A percentile compares a stretch with the other conserved stretches of the same genome.
Conservation (phyloP, 2,329 filamentous ascomycete species). For the Fusarium brevicatenulatum region DNA sequence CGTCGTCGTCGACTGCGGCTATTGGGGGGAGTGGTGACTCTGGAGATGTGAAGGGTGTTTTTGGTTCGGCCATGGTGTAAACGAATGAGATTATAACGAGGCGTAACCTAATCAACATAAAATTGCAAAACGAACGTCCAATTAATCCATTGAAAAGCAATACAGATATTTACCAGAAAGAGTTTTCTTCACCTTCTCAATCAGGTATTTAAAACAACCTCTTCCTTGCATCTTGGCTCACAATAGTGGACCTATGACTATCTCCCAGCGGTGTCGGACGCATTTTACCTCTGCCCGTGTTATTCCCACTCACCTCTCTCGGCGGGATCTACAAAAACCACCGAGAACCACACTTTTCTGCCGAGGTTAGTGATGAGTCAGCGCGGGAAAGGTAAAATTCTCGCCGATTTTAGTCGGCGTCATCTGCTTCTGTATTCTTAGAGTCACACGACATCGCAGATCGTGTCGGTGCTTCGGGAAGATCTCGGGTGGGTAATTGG, state of each 20-base stretch:
- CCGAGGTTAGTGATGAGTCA: constrained; percentile 37
- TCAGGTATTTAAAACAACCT: background rate
- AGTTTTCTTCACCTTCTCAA: background rate
- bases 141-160: no score
- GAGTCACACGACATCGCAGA: constrained; percentile 25
- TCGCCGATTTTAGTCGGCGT: constrained; percentile 16
- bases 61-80: constrained; percentile 25
- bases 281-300: background rate
- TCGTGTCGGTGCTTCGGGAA: background rate
- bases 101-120: no score
- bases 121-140: background rate
- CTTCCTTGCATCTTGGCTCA: background rate
- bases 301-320: constrained; percentile 1
- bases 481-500: constrained; percentile 2
- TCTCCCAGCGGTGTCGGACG: constrained; percentile 28
- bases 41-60: background rate
- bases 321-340: background rate
- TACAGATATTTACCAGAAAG: background rate
- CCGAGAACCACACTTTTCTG: constrained; percentile 16
- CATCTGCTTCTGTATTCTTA: background rate
- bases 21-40: background rate
- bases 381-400: constrained; percentile 19
- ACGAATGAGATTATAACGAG: background rate
- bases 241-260: constrained; percentile 1
- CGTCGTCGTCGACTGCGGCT: constrained; percentile 36